Evolutionary conservation across 441 rosid species (phyloP).

Genomic region (Arabidopsis lyrata): DNA sequence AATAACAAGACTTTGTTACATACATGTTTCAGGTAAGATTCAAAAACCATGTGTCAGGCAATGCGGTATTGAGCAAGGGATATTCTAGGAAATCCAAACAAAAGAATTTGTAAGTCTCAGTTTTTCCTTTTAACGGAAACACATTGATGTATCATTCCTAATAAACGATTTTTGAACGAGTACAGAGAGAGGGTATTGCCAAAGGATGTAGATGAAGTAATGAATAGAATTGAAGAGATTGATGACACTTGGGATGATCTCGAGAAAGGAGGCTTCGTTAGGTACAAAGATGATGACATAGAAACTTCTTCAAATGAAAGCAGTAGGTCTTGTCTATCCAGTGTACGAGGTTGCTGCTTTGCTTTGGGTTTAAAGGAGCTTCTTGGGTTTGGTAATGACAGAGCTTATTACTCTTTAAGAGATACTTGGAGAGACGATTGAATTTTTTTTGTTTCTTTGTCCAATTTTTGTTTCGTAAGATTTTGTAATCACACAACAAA

Average conservation of each 20-base stretch:
- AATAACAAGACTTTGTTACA: slow-evolving; percentile 9
- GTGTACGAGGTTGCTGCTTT: slow-evolving; percentile 37
- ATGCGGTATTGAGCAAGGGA: slow-evolving; percentile 46
- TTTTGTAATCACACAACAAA: slow-evolving; percentile 37
- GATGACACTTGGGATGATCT: slow-evolving; percentile 43
- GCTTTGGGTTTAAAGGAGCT: slow-evolving; percentile 34
- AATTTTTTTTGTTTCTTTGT: neutral
- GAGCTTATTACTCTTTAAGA: slow-evolving; percentile 37
- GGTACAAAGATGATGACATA: slow-evolving; percentile 25
- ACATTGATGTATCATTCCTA: neutral
- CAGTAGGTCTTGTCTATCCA: slow-evolving; percentile 27
- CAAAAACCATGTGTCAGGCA: slow-evolving; percentile 64
- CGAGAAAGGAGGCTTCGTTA: slow-evolving; percentile 43
- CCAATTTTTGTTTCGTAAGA: neutral
- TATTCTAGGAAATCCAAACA: slow-evolving; percentile 50
- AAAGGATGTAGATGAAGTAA: slow-evolving; percentile 38
- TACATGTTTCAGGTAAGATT: slow-evolving; percentile 63
- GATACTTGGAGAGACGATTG: slow-evolving; percentile 46
- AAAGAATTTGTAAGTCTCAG: slow-evolving; percentile 50
- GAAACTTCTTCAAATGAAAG: slow-evolving; percentile 26
- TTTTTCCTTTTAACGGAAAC: neutral
- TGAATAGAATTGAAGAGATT: slow-evolving; percentile 20
- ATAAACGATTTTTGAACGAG: neutral
- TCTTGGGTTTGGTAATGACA: slow-evolving; percentile 33
- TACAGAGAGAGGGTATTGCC: slow-evolving; percentile 33